These are phyloP conservation scores for Suillus occidentalis DNA, from an alignment of 768 basidiomycete genomes.

Conservation along the genomic window DNA sequence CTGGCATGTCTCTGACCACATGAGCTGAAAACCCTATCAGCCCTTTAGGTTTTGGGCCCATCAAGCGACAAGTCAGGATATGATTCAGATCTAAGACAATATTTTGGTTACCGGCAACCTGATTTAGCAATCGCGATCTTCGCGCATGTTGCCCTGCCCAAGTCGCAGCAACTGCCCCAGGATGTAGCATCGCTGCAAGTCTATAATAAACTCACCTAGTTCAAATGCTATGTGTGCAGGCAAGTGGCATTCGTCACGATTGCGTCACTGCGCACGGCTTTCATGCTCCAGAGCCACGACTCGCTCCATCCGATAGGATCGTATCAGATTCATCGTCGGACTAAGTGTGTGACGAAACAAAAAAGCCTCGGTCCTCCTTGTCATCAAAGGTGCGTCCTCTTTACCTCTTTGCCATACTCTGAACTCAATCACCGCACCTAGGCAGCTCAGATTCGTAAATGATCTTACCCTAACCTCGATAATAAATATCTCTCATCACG, in stretches of 20 bases:
- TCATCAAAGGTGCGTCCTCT: constrained; percentile 65
- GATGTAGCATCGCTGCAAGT: not conserved
- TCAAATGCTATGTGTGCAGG: constrained; percentile 52
- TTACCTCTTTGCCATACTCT: not conserved
- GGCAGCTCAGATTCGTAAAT: constrained; percentile 70
- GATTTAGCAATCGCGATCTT: not conserved
- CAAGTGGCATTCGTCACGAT: constrained; percentile 29
- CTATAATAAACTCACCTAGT: constrained; percentile 8
- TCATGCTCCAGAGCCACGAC: constrained; percentile 64
- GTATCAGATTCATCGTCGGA: constrained; percentile 10
- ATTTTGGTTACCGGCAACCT: not conserved
- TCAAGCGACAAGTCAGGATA: not conserved
- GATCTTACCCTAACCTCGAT: constrained; percentile 65
- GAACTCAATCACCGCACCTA: constrained; percentile 29
- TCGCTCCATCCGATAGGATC: constrained; percentile 84
- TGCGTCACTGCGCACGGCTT: constrained; percentile 9
- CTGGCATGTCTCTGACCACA: not conserved
- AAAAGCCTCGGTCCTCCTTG: constrained; percentile 89
- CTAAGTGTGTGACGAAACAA: constrained; percentile 58
- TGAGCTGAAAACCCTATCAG: not conserved
- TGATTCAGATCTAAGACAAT: constrained; percentile 1
- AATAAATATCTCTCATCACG: constrained; percentile 92
- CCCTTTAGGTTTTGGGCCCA: not conserved
- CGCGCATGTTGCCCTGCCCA: not conserved
- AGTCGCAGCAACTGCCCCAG: not conserved